Evolutionary conservation across 257 asterid genomes (phyloP).

Genomic region (Solanum etuberosum): DNA sequence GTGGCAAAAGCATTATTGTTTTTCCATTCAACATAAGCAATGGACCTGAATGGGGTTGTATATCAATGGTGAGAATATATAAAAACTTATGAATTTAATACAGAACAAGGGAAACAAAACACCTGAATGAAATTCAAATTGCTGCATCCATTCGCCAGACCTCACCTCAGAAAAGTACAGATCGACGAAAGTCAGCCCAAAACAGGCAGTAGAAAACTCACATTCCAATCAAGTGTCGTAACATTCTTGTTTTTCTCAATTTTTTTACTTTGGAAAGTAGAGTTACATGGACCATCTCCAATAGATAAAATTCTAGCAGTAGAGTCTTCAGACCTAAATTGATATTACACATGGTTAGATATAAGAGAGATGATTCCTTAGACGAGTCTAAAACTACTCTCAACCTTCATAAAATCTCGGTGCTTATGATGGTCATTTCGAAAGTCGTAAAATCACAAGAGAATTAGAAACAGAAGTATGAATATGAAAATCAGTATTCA

Average conservation of each 20-base stretch:
- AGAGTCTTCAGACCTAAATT: too few relatives aligned
- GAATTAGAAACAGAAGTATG: too few relatives aligned
- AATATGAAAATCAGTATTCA: too few relatives aligned
- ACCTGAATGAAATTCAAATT: constrained; percentile 75
- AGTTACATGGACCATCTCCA: constrained; percentile 50
- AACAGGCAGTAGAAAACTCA: not conserved
- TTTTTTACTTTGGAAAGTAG: constrained; percentile 42
- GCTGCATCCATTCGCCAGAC: constrained; percentile 79
- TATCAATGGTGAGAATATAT: not conserved
- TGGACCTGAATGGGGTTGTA: constrained; percentile 40
- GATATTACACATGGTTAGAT: too few relatives aligned
- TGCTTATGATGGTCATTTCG: too few relatives aligned
- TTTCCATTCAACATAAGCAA: constrained; percentile 88
- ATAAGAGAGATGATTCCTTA: too few relatives aligned
- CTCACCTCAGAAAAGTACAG: not conserved
- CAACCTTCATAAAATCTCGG: not conserved
- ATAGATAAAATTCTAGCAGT: constrained; percentile 90
- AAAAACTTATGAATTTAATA: not conserved
- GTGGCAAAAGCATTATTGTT: constrained; percentile 78
- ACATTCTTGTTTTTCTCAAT: constrained; percentile 92
- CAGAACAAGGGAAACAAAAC: not conserved
- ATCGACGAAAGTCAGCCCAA: too few relatives aligned
- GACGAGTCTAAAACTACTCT: not conserved
- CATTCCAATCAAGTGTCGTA: constrained; percentile 65
- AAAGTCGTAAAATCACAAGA: too few relatives aligned